Conservation (phyloP, 1,284 basidiomycete genomes). For the Heliocybe sulcata region DNA sequence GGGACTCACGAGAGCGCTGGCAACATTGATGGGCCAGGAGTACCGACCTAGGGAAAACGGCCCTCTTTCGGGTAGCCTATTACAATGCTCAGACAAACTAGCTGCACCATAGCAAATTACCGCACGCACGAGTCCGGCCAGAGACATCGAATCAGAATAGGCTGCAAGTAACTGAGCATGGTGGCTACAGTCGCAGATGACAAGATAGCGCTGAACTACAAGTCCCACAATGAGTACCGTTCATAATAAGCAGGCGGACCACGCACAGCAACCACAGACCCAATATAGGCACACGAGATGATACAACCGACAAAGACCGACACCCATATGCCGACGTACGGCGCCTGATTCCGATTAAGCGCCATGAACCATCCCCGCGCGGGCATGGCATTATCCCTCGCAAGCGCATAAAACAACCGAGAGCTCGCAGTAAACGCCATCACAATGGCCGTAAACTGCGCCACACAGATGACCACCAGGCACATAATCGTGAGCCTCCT, state of each 20-base stretch:
- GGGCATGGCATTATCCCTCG: slow-evolving; percentile 46
- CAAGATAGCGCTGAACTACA: slow-evolving; percentile 47
- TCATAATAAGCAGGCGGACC: no score
- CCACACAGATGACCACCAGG: slow-evolving; percentile 39
- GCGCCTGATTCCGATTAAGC: slow-evolving; percentile 47
- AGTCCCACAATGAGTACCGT: background rate
- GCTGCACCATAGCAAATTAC: no score
- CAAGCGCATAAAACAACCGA: slow-evolving; percentile 47
- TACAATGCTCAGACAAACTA: no score
- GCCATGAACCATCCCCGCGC: slow-evolving; percentile 35
- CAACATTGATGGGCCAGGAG: slow-evolving; percentile 45
- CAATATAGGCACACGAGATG: slow-evolving; percentile 54
- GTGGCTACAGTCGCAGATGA: slow-evolving; percentile 51
- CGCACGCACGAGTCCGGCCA: slow-evolving; percentile 48
- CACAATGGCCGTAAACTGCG: slow-evolving; percentile 50
- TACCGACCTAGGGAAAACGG: slow-evolving; percentile 48
- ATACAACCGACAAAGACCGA: slow-evolving; percentile 47
- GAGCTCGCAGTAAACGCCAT: slow-evolving; percentile 58
- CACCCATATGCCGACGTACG: slow-evolving; percentile 48
- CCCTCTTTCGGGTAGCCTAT: slow-evolving; percentile 37
- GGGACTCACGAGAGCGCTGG: slow-evolving; percentile 34
- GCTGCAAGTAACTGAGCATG: slow-evolving; percentile 53
- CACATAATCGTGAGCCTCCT: slow-evolving; percentile 41
- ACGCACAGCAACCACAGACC: slow-evolving; percentile 44
- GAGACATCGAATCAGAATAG: slow-evolving; percentile 51